These are phyloP conservation scores for Juncus inflexus DNA, from an alignment of 176 grass and related monocot genomes.

Conservation along the genomic window DNA sequence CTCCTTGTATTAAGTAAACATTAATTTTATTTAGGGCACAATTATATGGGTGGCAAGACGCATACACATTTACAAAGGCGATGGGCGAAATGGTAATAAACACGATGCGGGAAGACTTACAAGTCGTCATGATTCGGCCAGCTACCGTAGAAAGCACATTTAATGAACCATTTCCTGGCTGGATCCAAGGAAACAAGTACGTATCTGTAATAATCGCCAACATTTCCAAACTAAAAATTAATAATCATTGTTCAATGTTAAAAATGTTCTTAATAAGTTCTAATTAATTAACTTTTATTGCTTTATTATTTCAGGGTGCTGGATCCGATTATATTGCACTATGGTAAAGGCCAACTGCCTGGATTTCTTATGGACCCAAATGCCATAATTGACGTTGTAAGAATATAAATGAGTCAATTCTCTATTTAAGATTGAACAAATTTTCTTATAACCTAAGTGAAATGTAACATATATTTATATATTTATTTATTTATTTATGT, in stretches of 20 bases:
- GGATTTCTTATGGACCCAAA: constrained; percentile 73
- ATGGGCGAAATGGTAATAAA: constrained; percentile 95
- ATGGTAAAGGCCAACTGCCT: constrained; percentile 82
- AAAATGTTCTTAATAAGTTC: too few species aligned
- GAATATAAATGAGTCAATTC: constrained; percentile 16
- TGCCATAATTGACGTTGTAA: constrained; percentile 77
- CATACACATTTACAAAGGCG: constrained; percentile 88
- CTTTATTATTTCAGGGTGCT: constrained; percentile 56
- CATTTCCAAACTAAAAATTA: too few species aligned
- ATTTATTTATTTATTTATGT: neutral
- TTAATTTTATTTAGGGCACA: constrained; percentile 48
- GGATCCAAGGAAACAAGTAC: constrained; percentile 97
- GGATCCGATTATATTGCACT: constrained; percentile 85
- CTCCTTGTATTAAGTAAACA: neutral
- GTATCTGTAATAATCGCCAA: too few species aligned
- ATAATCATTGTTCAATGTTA: too few species aligned
- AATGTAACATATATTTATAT: too few species aligned
- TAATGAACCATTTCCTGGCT: constrained; percentile 88
- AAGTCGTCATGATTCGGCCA: constrained; percentile 78
- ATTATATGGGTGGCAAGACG: constrained; percentile 83
- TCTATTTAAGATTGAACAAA: too few species aligned
- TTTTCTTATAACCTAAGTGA: too few species aligned
- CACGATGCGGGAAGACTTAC: constrained; percentile 70
- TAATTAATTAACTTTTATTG: too few species aligned
- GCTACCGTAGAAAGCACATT: constrained; percentile 82